Evolutionary conservation across 495 filamentous ascomycete species (phyloP), one percentile per base, ranked within the genome.

Genomic region (Penicillium salamii): DNA sequence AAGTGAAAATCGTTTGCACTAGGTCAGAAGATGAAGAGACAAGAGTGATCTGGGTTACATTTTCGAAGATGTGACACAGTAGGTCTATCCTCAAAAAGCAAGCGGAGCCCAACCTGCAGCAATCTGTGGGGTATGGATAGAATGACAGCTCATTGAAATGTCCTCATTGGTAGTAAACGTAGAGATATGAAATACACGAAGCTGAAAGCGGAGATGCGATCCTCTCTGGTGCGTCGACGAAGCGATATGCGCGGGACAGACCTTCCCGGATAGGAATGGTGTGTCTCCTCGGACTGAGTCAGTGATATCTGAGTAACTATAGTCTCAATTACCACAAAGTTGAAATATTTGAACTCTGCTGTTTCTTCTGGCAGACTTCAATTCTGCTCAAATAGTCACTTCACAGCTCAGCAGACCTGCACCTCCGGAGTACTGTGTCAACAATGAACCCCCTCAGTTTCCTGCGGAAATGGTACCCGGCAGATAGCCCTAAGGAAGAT

Each of bases 251-350:
- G 7, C 42, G 19, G 50, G 50, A 52, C 50, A 31, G 14, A 29
- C 5, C 38, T 52, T 41, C 50, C 36, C 18, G 35, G 42, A 46
- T 47, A 26, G 42, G 50, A 34, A 41, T 47, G 11, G 36, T 33
- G 26, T 23, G 21, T 44, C 18, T 31, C 6, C 4, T 6, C 42
- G 3, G 8, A 34, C 7, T 43, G 41, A 43, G 42, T 34, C 29
- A 34, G 31, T 34, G 7, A 6, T 20, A 13, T 5, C 19, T 11
- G 28, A 44, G 42, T 44, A 44, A 34, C 26, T 43, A n/a, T n/a
- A n/a, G n/a, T n/a, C n/a, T n/a, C n/a, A n/a, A n/a, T n/a, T n/a
- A n/a, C n/a, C n/a, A n/a, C n/a, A n/a, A n/a, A n/a, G n/a, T n/a
- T n/a, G n/a, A n/a, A n/a, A n/a, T n/a, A 18, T 18, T 44, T 24